Evolutionary conservation across 345 rosid species (phyloP).

Genomic region (Lepidium aucheri): DNA sequence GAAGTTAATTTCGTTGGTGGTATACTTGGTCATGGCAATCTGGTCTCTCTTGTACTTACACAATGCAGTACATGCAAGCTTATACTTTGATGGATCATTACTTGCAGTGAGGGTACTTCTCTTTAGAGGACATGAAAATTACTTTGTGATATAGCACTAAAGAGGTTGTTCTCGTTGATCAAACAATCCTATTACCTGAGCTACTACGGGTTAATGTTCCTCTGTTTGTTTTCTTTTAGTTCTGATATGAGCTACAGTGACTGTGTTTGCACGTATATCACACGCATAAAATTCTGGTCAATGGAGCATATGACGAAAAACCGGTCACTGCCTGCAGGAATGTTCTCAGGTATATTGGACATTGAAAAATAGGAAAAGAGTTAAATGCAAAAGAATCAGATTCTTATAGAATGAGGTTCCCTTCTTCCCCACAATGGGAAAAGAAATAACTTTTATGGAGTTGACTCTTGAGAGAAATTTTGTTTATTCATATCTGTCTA

Average conservation of each 20-base stretch:
- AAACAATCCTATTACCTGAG: not conserved
- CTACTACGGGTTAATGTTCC: not conserved
- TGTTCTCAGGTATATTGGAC: conserved; percentile 27
- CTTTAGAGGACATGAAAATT: not conserved
- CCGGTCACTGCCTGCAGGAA: conserved; percentile 19
- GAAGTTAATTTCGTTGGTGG: not conserved
- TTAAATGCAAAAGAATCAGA: conserved; percentile 48
- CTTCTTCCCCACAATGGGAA: conserved; percentile 35
- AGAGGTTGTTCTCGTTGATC: not conserved
- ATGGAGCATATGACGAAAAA: conserved; percentile 11
- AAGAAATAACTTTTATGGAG: conserved; percentile 24
- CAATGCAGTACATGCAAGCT: not conserved
- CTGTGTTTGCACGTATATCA: not conserved
- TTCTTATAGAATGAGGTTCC: conserved; percentile 59
- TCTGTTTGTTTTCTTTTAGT: not conserved
- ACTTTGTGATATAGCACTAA: not conserved
- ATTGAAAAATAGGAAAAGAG: conserved; percentile 36
- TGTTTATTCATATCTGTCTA: conserved; percentile 47
- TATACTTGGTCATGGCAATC: not conserved
- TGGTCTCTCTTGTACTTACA: not conserved
- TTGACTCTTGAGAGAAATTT: conserved; percentile 37
- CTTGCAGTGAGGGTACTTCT: not conserved
- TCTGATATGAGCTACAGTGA: conserved; percentile 1
- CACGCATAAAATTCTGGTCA: conserved; percentile 5
- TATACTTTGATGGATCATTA: not conserved